Percentiles rank a stretch among this genome's conserved stretches.
Evolutionary conservation across 257 asterid species (phyloP).

Genomic region (Petunia secreta): DNA sequence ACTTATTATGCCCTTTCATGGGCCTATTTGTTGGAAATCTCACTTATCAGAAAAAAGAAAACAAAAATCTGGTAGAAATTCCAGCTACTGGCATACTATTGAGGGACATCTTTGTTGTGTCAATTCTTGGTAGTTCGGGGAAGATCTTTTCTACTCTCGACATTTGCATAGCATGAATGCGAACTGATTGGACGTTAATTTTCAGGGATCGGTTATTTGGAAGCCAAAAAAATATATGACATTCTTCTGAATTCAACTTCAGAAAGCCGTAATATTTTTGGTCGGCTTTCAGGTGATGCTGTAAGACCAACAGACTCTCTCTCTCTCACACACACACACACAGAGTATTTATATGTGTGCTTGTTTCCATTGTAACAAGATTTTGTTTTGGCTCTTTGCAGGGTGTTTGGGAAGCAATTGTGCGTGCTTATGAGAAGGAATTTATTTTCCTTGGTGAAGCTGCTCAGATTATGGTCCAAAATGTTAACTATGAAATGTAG

Average conservation of each 20-base stretch:
- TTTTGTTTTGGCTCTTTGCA: slow-evolving; percentile 38
- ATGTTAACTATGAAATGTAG: slow-evolving; percentile 93
- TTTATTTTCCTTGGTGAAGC: slow-evolving; percentile 88
- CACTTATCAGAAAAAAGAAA: neutral
- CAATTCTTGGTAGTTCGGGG: slow-evolving; percentile 19
- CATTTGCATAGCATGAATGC: neutral
- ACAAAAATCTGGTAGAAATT: neutral
- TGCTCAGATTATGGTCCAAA: slow-evolving; percentile 91
- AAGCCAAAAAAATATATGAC: slow-evolving; percentile 79
- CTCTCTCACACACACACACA: slow-evolving; percentile 18
- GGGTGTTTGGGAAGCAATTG: slow-evolving; percentile 97
- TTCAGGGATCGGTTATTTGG: slow-evolving; percentile 84
- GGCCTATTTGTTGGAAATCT: slow-evolving; percentile 2
- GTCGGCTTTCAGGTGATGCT: slow-evolving; percentile 98
- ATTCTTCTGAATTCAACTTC: slow-evolving; percentile 75
- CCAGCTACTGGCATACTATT: neutral
- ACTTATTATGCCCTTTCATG: neutral
- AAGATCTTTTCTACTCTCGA: neutral
- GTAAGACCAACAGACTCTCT: slow-evolving; percentile 64
- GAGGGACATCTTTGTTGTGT: slow-evolving; percentile 5
- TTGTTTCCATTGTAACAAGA: slow-evolving; percentile 23
- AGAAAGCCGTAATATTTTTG: slow-evolving; percentile 96
- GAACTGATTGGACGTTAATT: slow-evolving; percentile 25
- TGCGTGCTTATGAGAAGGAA: slow-evolving; percentile 86
- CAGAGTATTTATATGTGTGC: neutral